A percentile compares a stretch with the other conserved stretches of the same genome.
These are phyloP conservation scores for Priceomyces carsonii DNA, from an alignment of 805 yeast species.

Conservation along the genomic window DNA sequence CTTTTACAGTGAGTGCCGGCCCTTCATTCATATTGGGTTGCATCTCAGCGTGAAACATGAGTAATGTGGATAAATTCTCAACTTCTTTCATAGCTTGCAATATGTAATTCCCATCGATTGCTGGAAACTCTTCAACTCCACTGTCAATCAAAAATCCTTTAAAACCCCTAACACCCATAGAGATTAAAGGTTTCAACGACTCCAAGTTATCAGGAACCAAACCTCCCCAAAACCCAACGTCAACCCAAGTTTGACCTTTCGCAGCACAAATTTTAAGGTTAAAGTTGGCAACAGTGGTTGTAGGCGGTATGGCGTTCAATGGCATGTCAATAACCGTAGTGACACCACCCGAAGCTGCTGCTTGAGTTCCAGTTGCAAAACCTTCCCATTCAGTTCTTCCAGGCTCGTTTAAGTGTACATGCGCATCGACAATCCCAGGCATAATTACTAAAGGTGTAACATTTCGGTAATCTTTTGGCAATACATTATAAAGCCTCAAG, in stretches of 20 bases:
- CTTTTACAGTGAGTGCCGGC: constrained; percentile 24
- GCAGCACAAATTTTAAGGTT: constrained; percentile 78
- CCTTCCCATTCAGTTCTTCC: constrained; percentile 99
- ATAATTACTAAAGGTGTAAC: constrained; percentile 66
- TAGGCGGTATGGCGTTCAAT: constrained; percentile 92
- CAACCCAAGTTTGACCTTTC: constrained; percentile 81
- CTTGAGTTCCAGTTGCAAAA: constrained; percentile 91
- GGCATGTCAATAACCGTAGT: constrained; percentile 98
- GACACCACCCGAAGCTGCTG: constrained; percentile 95
- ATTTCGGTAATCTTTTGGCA: constrained; percentile 44
- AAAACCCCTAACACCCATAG: constrained; percentile 90
- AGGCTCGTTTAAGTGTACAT: constrained; percentile 93
- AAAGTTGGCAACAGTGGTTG: constrained; percentile 79
- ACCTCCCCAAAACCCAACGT: constrained; percentile 97
- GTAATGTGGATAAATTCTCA: constrained; percentile 61
- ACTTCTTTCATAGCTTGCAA: constrained; percentile 64
- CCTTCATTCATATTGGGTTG: constrained; percentile 41
- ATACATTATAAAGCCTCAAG: constrained; percentile 44
- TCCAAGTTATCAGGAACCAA: constrained; percentile 75
- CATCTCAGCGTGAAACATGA: constrained; percentile 95
- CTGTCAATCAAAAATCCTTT: constrained; percentile 91
- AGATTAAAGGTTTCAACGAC: constrained; percentile 71
- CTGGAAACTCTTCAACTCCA: constrained; percentile 96
- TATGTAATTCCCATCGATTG: constrained; percentile 65
- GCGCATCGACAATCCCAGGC: constrained; percentile 93